These are phyloP conservation scores for Pinguiococcus pyrenoidosus DNA, from an alignment of 108 stramenopile species.

Conservation along the genomic window DNA sequence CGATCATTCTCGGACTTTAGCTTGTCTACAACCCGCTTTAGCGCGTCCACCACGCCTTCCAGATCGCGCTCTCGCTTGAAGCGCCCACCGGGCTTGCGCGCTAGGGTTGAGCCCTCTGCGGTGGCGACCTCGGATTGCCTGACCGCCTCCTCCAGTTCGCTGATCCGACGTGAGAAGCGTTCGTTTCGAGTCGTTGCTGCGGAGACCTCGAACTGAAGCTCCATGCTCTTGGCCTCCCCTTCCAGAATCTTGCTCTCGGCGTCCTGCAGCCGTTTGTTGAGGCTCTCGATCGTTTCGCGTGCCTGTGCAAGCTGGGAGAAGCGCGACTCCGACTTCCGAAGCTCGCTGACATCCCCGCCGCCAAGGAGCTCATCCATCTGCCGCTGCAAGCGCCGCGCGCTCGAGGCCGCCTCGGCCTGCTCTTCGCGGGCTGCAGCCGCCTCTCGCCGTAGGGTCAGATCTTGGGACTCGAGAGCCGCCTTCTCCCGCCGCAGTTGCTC, in stretches of 20 bases:
- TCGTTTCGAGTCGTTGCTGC: constrained; percentile 11
- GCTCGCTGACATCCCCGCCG: too few relatives aligned
- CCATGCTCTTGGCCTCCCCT: constrained; percentile 28
- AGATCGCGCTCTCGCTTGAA: constrained; percentile 43
- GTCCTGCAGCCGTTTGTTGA: too few relatives aligned
- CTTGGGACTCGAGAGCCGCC: too few relatives aligned
- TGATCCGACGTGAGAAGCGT: constrained; percentile 14
- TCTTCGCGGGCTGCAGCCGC: too few relatives aligned
- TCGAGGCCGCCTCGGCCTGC: too few relatives aligned
- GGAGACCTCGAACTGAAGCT: constrained; percentile 43
- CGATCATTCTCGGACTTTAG: constrained; percentile 31
- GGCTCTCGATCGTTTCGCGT: too few relatives aligned
- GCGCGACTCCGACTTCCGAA: too few relatives aligned
- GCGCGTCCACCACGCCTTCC: constrained; percentile 40
- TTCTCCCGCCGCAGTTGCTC: too few relatives aligned
- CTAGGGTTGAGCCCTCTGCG: constrained; percentile 1
- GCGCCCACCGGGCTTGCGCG: constrained; percentile 19
- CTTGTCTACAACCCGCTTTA: constrained; percentile 42
- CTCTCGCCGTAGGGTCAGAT: too few relatives aligned
- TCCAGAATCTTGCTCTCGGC: constrained; percentile 26
- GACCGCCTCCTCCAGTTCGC: constrained; percentile 13
- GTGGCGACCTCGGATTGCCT: not conserved
- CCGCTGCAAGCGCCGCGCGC: too few relatives aligned
- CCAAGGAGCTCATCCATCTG: too few relatives aligned
- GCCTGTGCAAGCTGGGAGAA: too few relatives aligned